Percentiles rank a stretch among this genome's conserved stretches.
These are phyloP conservation scores for Solanum hybrid DNA, from an alignment of 305 asterid species.

Conservation along the genomic window DNA sequence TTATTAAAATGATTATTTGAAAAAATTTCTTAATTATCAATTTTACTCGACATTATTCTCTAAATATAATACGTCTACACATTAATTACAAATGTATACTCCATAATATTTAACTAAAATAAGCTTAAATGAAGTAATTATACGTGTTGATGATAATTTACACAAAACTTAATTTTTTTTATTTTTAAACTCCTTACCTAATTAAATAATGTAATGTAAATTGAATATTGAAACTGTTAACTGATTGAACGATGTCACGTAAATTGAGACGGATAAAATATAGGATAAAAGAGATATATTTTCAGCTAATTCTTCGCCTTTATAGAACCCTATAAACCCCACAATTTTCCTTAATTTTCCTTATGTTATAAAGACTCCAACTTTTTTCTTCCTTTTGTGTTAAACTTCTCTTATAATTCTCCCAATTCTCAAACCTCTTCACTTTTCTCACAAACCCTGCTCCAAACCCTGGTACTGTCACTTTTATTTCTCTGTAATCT, in stretches of 20 bases:
- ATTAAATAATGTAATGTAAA: background rate
- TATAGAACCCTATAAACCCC: background rate
- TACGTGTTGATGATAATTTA: background rate
- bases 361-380: background rate
- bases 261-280: background rate
- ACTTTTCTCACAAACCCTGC: background rate
- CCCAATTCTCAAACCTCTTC: background rate
- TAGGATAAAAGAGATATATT: background rate
- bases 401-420: background rate
- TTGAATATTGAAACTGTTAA: accelerated
- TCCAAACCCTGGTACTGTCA: background rate
- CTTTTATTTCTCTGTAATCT: background rate
- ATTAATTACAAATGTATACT: background rate
- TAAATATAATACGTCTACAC: background rate
- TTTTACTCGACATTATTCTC: background rate
- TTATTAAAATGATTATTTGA: background rate
- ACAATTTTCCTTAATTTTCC: background rate
- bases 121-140: background rate
- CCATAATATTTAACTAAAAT: too few relatives aligned
- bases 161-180: background rate
- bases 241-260: background rate
- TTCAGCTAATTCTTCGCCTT: background rate
- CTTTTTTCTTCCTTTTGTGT: background rate
- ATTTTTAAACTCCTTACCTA: background rate
- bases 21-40: background rate